These are phyloP conservation scores for Echeveria elegans DNA, from an alignment of 164 flowering plant species.

Conservation along the genomic window DNA sequence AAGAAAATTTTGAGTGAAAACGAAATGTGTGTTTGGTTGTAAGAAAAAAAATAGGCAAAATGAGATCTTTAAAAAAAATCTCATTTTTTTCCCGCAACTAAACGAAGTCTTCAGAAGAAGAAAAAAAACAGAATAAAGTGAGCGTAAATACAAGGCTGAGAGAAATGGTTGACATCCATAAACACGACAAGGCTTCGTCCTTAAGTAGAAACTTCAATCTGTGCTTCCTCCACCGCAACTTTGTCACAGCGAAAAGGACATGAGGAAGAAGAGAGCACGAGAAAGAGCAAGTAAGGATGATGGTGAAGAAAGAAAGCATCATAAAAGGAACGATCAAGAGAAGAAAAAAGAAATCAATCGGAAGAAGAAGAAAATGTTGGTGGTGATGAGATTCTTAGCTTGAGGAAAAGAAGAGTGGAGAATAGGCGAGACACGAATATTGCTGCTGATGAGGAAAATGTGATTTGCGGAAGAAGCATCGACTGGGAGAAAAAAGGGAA, in stretches of 20 bases:
- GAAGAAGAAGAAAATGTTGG: background rate
- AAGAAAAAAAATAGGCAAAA: no score
- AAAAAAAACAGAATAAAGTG: background rate
- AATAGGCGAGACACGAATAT: background rate
- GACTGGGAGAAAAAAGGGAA: no score
- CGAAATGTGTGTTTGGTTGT: no score
- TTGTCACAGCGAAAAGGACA: background rate
- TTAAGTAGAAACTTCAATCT: background rate
- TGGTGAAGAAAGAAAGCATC: slow-evolving; percentile 23
- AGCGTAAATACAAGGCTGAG: slow-evolving; percentile 64
- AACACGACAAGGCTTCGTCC: background rate
- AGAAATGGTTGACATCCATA: slow-evolving; percentile 51
- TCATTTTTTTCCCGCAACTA: no score
- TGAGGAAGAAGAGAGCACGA: slow-evolving; percentile 16
- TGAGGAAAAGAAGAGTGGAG: background rate
- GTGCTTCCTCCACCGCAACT: background rate
- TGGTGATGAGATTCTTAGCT: slow-evolving; percentile 9
- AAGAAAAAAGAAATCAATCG: slow-evolving; percentile 23
- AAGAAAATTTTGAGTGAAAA: no score
- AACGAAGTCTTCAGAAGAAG: no score
- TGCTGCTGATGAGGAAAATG: slow-evolving; percentile 7
- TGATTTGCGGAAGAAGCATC: slow-evolving; percentile 15
- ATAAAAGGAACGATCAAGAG: slow-evolving; percentile 18
- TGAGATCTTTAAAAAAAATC: no score
- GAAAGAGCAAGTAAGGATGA: background rate